Evolutionary conservation across 2,329 filamentous ascomycete genomes (phyloP), one percentile per base, ranked within the genome.

Genomic region (Stagonosporopsis vannaccii): DNA sequence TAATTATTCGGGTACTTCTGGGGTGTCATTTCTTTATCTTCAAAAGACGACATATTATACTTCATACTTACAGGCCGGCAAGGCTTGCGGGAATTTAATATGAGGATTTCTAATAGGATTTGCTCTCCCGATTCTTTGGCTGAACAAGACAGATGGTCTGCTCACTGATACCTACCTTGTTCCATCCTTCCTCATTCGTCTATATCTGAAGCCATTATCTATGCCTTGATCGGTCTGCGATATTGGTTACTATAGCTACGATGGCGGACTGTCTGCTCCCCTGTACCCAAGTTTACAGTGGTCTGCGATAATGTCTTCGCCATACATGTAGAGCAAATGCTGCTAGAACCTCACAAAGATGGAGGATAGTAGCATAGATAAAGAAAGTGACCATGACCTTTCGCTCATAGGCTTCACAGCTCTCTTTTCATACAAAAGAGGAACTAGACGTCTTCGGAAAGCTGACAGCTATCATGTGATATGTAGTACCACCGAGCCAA

Each of bases 401-500:
- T 42, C n/a, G n/a, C n/a, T n/a, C 28, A 12, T 30, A 30, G 9
- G 12, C 3, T 11, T 8, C 6, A 6, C 28, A 30, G 9, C 28
- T 3, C 12, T 11, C 9, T 30, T 30, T 30, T 30, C 28, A 9
- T 30, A 11, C 9, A 3, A 11, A 3, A 7, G 28, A 35, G n/a
- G 8, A 9, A 4, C 9, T 35, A 4, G 2, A 23, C 32, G 9
- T 36, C n/a, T 11, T 3, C 20, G 17, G 19, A 5, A 6, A 13
- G 30, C 17, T n/a, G 20, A n/a, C 20, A 33, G 23, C 5, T 15
- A 49, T 6, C 2, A 63, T 66, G n/a, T n/a, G 61, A 48, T 2
- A 35, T 54, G 6, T 22, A 41, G n/a, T 62, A 56, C 6, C 59
- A 58, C 9, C 56, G 56, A 30, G 59, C 52, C 9, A 42, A 9